phyloP scores from a whole-genome alignment of 2,329 filamentous ascomycete species.

The Monosporascus sp. region DNA sequence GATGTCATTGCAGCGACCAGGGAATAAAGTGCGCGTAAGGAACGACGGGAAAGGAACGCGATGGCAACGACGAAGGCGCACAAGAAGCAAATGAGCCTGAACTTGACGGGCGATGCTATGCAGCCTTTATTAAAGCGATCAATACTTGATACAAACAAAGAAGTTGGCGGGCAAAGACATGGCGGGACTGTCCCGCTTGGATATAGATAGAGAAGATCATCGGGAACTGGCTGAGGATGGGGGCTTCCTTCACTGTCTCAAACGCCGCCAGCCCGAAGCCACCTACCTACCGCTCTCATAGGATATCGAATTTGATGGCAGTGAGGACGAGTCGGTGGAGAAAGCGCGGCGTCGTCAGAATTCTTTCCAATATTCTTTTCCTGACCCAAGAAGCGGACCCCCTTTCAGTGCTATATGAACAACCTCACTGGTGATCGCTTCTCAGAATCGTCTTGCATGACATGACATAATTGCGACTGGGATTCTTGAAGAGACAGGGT shows the following conservation, averaged over 20 bases:
- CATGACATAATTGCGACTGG: conserved; percentile 41
- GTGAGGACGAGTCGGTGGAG: conserved; percentile 17
- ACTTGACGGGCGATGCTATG: conserved; percentile 1
- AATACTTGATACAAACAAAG: background rate
- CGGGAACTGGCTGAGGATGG: background rate
- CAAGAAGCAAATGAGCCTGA: background rate
- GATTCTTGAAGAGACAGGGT: conserved; percentile 13
- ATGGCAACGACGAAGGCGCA: background rate
- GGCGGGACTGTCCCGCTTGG: background rate
- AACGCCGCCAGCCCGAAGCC: conserved; percentile 9
- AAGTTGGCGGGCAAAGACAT: background rate
- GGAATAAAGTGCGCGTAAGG: conserved; percentile 1
- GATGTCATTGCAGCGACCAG: conserved; percentile 30
- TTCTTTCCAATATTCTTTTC: background rate
- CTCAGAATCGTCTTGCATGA: conserved; percentile 36
- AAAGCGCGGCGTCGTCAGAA: conserved; percentile 16
- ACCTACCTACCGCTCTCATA: conserved; percentile 14
- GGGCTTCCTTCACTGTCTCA: conserved; percentile 11
- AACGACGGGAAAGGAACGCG: background rate
- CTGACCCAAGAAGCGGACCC: background rate
- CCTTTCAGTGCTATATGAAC: conserved; percentile 22
- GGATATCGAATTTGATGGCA: conserved; percentile 12
- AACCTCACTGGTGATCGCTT: conserved; percentile 29
- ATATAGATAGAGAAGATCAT: background rate
- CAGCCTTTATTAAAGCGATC: background rate